phyloP scores from a whole-genome alignment of 1,284 basidiomycete species.

The Stygiomarasmius scandens region DNA sequence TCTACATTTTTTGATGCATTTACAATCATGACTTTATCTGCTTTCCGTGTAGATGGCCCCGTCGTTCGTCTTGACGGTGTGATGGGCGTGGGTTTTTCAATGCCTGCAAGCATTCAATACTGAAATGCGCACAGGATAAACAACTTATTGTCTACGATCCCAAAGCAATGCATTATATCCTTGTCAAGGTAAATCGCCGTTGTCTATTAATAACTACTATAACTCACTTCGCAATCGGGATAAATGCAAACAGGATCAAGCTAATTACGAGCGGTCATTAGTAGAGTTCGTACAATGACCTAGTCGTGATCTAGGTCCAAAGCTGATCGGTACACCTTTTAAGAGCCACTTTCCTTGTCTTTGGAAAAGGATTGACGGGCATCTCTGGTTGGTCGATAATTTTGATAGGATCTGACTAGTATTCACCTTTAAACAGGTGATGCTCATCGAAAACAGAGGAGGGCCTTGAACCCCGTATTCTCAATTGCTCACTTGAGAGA shows the following conservation, averaged over 20 bases:
- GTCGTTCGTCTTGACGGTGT: constrained; percentile 1
- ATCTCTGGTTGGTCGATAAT: background rate
- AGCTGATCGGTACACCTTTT: no score
- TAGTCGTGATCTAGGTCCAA: no score
- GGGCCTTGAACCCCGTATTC: constrained; percentile 7
- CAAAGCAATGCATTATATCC: constrained; percentile 35
- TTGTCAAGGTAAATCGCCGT: constrained; percentile 34
- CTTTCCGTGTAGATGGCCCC: constrained; percentile 4
- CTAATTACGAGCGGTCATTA: background rate
- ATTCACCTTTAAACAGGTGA: background rate
- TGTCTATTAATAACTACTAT: no score
- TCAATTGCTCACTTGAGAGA: constrained; percentile 8
- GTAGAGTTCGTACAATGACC: background rate
- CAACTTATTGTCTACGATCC: constrained; percentile 34
- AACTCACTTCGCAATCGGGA: no score
- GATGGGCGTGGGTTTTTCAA: background rate
- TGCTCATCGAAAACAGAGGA: constrained; percentile 9
- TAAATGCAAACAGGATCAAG: constrained; percentile 3
- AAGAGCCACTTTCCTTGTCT: background rate
- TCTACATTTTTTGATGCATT: background rate
- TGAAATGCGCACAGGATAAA: constrained; percentile 22
- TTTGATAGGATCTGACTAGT: background rate
- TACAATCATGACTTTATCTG: background rate
- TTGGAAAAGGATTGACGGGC: constrained; percentile 5
- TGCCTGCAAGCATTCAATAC: background rate